Evolutionary conservation across 2,329 filamentous ascomycete species (phyloP).

Genomic region (Epichloe brachyelytri): DNA sequence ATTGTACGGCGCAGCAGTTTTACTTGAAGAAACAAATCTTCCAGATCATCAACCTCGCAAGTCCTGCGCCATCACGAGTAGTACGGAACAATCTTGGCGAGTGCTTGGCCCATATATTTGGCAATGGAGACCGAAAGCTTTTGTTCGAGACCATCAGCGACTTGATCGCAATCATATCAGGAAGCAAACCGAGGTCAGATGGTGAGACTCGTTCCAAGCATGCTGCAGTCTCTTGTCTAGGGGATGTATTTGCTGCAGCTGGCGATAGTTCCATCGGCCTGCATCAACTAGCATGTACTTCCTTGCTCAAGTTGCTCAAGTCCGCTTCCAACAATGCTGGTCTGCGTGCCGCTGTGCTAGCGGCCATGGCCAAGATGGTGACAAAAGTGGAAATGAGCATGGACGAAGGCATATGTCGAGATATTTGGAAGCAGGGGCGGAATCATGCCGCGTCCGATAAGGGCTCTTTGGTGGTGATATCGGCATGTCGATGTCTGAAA

Average conservation of each 20-base stretch:
- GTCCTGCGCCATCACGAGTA: conserved; percentile 74
- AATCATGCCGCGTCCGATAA: conserved; percentile 69
- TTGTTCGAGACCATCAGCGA: conserved; percentile 94
- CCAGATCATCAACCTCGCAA: conserved; percentile 76
- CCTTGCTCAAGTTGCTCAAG: conserved; percentile 69
- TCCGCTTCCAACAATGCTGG: conserved; percentile 67
- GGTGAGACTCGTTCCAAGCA: conserved; percentile 70
- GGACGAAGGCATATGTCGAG: conserved; percentile 75
- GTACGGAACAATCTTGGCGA: conserved; percentile 80
- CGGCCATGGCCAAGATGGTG: conserved; percentile 61
- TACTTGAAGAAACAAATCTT: conserved; percentile 90
- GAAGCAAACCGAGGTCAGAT: conserved; percentile 61
- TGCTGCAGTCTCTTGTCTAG: conserved; percentile 75
- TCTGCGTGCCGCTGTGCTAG: conserved; percentile 65
- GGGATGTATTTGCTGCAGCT: conserved; percentile 80
- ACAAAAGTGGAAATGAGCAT: conserved; percentile 62
- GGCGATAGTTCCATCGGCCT: conserved; percentile 85
- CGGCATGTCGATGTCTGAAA: conserved; percentile 68
- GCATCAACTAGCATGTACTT: conserved; percentile 59
- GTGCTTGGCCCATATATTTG: conserved; percentile 72
- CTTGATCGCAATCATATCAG: conserved; percentile 57
- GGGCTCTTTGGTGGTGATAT: conserved; percentile 64
- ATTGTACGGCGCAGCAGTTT: conserved; percentile 77
- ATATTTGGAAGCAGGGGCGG: conserved; percentile 86
- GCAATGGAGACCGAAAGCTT: conserved; percentile 76